A percentile compares a stretch with the other conserved stretches of the same genome.
phyloP scores from a whole-genome alignment of 2,329 filamentous ascomycete species.

The Coniochaeta ligniaria region DNA sequence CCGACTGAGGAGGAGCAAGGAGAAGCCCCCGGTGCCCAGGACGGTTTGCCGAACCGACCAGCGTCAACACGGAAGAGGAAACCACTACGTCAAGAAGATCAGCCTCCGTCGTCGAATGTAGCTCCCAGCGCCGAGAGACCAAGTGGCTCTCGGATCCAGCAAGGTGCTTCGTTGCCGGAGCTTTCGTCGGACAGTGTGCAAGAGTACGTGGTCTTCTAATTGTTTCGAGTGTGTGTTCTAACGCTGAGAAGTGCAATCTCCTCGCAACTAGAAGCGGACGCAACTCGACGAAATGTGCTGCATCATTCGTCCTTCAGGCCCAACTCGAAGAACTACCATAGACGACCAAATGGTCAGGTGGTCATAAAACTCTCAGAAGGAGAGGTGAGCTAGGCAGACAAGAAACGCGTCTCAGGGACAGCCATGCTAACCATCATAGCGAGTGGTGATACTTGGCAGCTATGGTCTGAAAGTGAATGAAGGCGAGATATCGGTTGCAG shows the following conservation, averaged over 20 bases:
- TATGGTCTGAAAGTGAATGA: conserved; percentile 56
- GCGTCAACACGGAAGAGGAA: neutral
- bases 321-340: conserved; percentile 34
- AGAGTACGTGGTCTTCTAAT: neutral
- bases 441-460: conserved; percentile 58
- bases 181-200: neutral
- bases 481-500: conserved; percentile 59
- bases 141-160: neutral
- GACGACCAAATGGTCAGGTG: conserved; percentile 29
- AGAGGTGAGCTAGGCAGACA: conserved; percentile 31
- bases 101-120: neutral
- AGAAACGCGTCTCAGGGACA: neutral
- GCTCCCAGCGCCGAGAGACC: neutral
- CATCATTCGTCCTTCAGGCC: conserved; percentile 40
- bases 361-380: conserved; percentile 37
- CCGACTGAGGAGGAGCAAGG: neutral
- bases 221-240: neutral
- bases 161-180: neutral
- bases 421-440: conserved; percentile 30
- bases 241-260: neutral
- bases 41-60: neutral
- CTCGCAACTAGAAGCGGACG: neutral
- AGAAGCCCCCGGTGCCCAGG: neutral
- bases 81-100: neutral
- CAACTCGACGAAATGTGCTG: conserved; percentile 6